Percentiles rank a stretch among this genome's conserved stretches.
phyloP scores from a whole-genome alignment of 2,329 filamentous ascomycete species.

The Xylaria sp. region DNA sequence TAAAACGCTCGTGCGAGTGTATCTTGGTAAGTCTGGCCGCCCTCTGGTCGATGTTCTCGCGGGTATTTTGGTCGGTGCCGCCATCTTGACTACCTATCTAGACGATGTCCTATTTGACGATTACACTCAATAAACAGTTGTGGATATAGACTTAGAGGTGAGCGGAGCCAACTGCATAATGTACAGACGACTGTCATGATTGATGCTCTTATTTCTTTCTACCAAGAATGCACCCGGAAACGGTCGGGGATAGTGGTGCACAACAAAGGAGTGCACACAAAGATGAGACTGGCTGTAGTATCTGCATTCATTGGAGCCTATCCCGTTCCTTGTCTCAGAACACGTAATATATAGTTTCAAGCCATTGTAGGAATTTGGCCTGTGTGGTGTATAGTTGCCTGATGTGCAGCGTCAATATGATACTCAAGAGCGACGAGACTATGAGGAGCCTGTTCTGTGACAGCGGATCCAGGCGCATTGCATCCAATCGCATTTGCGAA shows the following conservation, averaged over 20 bases:
- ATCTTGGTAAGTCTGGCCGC: slow-evolving; percentile 14
- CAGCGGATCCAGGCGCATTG: not conserved
- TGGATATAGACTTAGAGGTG: not conserved
- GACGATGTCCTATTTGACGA: not conserved
- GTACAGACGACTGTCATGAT: not conserved
- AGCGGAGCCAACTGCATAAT: not conserved
- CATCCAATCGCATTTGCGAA: not conserved
- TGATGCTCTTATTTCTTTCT: slow-evolving; percentile 14
- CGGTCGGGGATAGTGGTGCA: not conserved
- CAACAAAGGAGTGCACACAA: slow-evolving; percentile 23
- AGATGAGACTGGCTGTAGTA: not conserved
- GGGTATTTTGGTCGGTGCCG: slow-evolving; percentile 12
- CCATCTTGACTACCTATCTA: slow-evolving; percentile 18
- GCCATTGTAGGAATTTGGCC: not conserved
- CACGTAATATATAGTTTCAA: not conserved
- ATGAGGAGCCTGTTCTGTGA: not conserved
- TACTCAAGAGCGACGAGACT: not conserved
- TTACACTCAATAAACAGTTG: not conserved
- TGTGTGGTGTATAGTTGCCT: not conserved
- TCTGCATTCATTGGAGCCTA: slow-evolving; percentile 16
- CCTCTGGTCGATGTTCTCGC: slow-evolving; percentile 14
- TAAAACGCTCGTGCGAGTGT: slow-evolving; percentile 36
- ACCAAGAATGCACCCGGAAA: slow-evolving; percentile 9
- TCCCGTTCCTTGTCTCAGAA: not conserved
- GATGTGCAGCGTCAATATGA: no score